These are phyloP conservation scores for Candida sp. DNA, from an alignment of 1,139 yeast genomes.

Conservation along the genomic window DNA sequence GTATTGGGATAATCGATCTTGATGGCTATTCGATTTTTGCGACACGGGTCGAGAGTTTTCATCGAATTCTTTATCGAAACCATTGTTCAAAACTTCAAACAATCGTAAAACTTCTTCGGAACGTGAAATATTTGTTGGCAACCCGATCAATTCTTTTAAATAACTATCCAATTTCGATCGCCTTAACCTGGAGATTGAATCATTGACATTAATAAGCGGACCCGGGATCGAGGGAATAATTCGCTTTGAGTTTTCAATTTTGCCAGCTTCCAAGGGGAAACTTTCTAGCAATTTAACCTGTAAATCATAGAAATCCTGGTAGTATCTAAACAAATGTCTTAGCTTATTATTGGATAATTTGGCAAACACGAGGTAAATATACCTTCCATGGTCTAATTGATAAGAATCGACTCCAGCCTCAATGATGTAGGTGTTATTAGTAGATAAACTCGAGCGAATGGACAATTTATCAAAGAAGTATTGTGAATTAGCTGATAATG, in stretches of 20 bases:
- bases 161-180: constrained; percentile 83
- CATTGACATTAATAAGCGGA: constrained; percentile 90
- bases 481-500: constrained; percentile 35
- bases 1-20: constrained; percentile 42
- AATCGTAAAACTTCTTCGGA: constrained; percentile 66
- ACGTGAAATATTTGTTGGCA: constrained; percentile 77
- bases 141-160: constrained; percentile 65
- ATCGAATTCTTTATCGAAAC: constrained; percentile 46
- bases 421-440: constrained; percentile 34
- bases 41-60: constrained; percentile 39
- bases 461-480: constrained; percentile 25
- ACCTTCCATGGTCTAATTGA: constrained; percentile 80
- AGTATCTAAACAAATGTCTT: constrained; percentile 79
- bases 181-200: constrained; percentile 80
- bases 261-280: constrained; percentile 93
- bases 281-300: constrained; percentile 81
- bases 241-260: constrained; percentile 67
- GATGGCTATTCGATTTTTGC: constrained; percentile 41
- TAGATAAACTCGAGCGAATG: constrained; percentile 28
- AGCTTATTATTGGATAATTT: constrained; percentile 64
- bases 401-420: constrained; percentile 80
- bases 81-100: constrained; percentile 67
- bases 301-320: constrained; percentile 94
- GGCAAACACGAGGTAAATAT: constrained; percentile 81
- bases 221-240: constrained; percentile 96